Evolutionary conservation across 164 flowering plant species (phyloP).

Genomic region (Houttuynia cordata): DNA sequence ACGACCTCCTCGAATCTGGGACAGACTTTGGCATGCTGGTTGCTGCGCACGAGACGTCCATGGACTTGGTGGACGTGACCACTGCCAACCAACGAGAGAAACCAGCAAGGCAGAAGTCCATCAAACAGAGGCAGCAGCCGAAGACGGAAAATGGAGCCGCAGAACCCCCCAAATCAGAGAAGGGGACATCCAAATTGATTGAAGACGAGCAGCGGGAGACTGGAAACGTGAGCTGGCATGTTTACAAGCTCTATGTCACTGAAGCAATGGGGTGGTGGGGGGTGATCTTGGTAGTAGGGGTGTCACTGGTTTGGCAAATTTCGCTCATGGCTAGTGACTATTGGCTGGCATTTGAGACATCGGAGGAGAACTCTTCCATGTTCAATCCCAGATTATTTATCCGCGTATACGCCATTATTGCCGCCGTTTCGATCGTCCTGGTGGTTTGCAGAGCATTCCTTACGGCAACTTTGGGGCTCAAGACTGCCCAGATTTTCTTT

Average conservation of each 20-base stretch:
- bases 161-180: conserved; percentile 23
- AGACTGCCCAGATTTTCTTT: conserved; percentile 80
- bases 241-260: conserved; percentile 69
- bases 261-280: conserved; percentile 99
- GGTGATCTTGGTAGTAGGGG: conserved; percentile 24
- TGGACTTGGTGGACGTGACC: conserved; percentile 73
- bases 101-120: conserved; percentile 13
- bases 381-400: conserved; percentile 62
- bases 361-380: conserved; percentile 31
- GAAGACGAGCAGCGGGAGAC: conserved; percentile 85
- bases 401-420: conserved; percentile 45
- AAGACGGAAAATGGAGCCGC: conserved; percentile 32
- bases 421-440: conserved; percentile 40
- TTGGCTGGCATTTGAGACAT: conserved; percentile 93
- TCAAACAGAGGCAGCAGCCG: conserved; percentile 21
- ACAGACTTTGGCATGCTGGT: conserved; percentile 71
- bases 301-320: conserved; percentile 59
- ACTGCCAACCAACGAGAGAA: conserved; percentile 16
- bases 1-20: conserved; percentile 47
- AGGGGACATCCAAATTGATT: conserved; percentile 54
- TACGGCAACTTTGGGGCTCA: conserved; percentile 51
- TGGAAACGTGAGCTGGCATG: conserved; percentile 57
- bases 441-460: conserved; percentile 33
- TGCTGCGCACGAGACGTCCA: conserved; percentile 78
- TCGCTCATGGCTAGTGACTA: conserved; percentile 73